Evolutionary conservation across 2,329 filamentous ascomycete species (phyloP).

Genomic region (Sphaerulina vaccinii): DNA sequence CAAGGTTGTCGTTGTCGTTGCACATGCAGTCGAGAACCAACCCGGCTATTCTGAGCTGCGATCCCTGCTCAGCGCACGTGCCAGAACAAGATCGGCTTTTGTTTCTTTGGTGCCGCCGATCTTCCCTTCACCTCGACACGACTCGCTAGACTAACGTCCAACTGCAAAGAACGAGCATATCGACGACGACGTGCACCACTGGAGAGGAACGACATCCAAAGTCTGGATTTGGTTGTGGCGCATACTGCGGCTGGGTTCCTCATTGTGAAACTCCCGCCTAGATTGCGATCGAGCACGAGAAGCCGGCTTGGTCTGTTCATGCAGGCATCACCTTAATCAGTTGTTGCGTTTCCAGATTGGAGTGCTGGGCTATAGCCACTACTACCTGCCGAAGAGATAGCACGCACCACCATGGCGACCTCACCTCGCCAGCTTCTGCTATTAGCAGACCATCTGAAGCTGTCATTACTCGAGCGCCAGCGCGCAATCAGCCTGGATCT

Average conservation of each 20-base stretch:
- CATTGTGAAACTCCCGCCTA: neutral
- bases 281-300: neutral
- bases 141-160: neutral
- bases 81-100: no score
- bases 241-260: neutral
- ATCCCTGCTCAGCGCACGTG: no score
- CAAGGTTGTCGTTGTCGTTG: no score
- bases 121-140: no score
- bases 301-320: slow-evolving; percentile 8
- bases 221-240: neutral
- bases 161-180: neutral
- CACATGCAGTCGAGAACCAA: no score
- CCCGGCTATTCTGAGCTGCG: no score
- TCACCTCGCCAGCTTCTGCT: slow-evolving; percentile 75
- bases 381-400: neutral
- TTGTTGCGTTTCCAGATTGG: slow-evolving; percentile 1
- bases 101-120: no score
- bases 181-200: neutral
- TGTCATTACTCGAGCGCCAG: slow-evolving; percentile 88
- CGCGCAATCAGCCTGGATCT: slow-evolving; percentile 79
- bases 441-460: slow-evolving; percentile 93
- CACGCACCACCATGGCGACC: slow-evolving; percentile 18
- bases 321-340: slow-evolving; percentile 9
- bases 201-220: neutral
- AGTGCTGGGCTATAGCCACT: neutral